Percentiles rank a stretch among this genome's conserved stretches.
Conservation (phyloP, 495 filamentous ascomycete species). For the Parmelia sp. region DNA sequence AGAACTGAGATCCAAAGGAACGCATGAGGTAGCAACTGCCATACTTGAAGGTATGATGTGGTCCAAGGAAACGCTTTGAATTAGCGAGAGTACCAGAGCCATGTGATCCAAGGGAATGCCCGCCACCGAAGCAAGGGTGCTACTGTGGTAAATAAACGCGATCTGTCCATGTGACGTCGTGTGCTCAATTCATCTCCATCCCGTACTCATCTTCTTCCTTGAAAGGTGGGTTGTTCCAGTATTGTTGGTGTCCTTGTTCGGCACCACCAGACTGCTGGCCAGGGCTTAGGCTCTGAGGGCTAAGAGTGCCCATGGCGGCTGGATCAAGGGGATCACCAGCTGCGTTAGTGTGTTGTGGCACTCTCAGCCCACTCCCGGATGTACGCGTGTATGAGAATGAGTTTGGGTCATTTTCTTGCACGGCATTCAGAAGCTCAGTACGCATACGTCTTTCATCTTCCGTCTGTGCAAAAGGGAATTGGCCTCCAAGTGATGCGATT, state of each 20-base stretch:
- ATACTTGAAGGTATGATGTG: not conserved
- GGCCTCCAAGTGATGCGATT: slow-evolving; percentile 62
- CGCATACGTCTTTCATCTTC: slow-evolving; percentile 96
- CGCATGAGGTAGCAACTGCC: not conserved
- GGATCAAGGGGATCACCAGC: slow-evolving; percentile 66
- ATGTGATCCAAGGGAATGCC: not conserved
- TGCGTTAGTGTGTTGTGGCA: slow-evolving; percentile 87
- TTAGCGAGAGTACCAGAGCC: slow-evolving; percentile 3
- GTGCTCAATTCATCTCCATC: slow-evolving; percentile 63
- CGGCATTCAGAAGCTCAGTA: slow-evolving; percentile 76
- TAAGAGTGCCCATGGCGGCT: slow-evolving; percentile 39
- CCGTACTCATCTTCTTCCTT: slow-evolving; percentile 88
- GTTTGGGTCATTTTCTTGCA: slow-evolving; percentile 67
- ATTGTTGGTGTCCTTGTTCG: slow-evolving; percentile 51
- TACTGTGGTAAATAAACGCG: not conserved
- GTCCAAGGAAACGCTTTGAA: not conserved
- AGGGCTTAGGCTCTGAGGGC: slow-evolving; percentile 65
- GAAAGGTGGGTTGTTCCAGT: slow-evolving; percentile 65
- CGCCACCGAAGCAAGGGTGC: not conserved
- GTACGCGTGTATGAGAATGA: slow-evolving; percentile 74
- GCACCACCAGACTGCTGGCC: slow-evolving; percentile 55
- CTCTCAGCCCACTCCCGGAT: slow-evolving; percentile 78
- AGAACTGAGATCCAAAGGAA: not conserved
- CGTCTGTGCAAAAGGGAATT: slow-evolving; percentile 72
- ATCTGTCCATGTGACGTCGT: not conserved